Evolutionary conservation across 1,284 basidiomycete genomes (phyloP).

Genomic region (Cryptococcus sp.): DNA sequence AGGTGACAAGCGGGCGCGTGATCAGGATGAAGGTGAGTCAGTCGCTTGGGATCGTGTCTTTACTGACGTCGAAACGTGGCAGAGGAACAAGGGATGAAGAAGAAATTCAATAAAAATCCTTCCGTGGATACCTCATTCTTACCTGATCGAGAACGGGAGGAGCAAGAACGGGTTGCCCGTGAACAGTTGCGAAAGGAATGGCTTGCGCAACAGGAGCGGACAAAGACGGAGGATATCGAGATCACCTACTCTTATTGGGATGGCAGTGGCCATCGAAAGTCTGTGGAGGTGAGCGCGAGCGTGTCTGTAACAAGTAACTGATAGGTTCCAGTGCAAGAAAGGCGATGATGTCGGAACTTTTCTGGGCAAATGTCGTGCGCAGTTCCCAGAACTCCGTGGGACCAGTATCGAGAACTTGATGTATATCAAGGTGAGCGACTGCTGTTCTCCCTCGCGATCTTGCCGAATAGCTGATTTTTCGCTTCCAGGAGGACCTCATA

Average conservation of each 20-base stretch:
- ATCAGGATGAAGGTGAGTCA: conserved; percentile 37
- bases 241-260: conserved; percentile 94
- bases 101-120: conserved; percentile 90
- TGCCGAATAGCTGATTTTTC: conserved; percentile 4
- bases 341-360: conserved; percentile 90
- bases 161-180: conserved; percentile 80
- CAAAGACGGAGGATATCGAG: conserved; percentile 46
- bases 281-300: conserved; percentile 68
- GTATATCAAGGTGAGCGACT: conserved; percentile 83
- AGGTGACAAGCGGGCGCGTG: conserved; percentile 22
- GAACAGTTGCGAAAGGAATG: conserved; percentile 89
- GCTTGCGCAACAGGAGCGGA: conserved; percentile 69
- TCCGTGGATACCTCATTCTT: conserved; percentile 97
- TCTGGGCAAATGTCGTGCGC: conserved; percentile 87
- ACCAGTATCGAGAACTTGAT: conserved; percentile 94
- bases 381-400: conserved; percentile 87
- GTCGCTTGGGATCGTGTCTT: not conserved
- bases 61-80: not conserved
- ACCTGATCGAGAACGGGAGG: conserved; percentile 93
- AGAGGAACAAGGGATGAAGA: conserved; percentile 47
- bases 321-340: conserved; percentile 78
- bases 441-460: not conserved
- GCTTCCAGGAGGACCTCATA: conserved; percentile 81
- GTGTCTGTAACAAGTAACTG: not conserved
- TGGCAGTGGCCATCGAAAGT: conserved; percentile 93